Percentiles rank a stretch among this genome's conserved stretches.
These are phyloP conservation scores for Gastrolobium bilobum DNA, from an alignment of 306 rosid species.

Conservation along the genomic window DNA sequence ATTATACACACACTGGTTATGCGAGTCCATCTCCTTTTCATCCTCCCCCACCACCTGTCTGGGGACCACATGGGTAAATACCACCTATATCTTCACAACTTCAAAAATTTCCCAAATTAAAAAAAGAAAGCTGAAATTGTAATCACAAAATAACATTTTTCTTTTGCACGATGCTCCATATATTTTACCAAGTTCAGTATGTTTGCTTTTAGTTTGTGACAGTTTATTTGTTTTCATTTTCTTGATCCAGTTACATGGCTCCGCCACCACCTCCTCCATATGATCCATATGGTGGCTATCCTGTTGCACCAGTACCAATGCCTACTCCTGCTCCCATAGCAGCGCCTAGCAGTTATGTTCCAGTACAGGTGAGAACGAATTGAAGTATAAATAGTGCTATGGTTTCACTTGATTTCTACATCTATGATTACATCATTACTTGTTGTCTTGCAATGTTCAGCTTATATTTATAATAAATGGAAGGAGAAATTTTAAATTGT, in stretches of 20 bases:
- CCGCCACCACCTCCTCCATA: conserved; percentile 97
- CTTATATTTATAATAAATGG: not conserved
- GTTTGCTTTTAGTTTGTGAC: conserved; percentile 14
- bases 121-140: not conserved
- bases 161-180: conserved; percentile 19
- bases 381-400: not conserved
- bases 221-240: conserved; percentile 44
- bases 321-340: conserved; percentile 82
- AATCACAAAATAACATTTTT: not conserved
- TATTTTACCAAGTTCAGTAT: not conserved
- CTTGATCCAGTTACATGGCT: conserved; percentile 82
- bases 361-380: conserved; percentile 76
- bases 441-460: conserved; percentile 1
- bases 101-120: not conserved
- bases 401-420: conserved; percentile 14
- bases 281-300: conserved; percentile 90
- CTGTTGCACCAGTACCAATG: conserved; percentile 94
- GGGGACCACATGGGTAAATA: conserved; percentile 93
- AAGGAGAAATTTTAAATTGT: not conserved
- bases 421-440: not conserved
- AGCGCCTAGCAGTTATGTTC: conserved; percentile 90
- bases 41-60: conserved; percentile 86
- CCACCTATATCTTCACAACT: not conserved
- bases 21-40: conserved; percentile 86
- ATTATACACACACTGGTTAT: conserved; percentile 83